Conservation (phyloP, 169 alveolate species). For the Cystoisospora suis region DNA sequence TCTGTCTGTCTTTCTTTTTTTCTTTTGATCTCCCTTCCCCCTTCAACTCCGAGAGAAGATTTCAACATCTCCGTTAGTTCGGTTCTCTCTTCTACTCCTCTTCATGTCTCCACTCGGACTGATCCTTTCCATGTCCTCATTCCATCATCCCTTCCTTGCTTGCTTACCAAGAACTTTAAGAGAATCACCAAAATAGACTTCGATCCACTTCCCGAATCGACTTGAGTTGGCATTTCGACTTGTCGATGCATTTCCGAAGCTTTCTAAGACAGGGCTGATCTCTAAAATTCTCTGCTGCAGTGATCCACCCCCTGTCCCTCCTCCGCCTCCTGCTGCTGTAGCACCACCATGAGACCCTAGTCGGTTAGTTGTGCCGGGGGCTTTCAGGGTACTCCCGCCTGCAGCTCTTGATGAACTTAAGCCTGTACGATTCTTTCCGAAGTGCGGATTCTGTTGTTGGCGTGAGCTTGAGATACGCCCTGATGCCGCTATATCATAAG, state of each 20-base stretch:
- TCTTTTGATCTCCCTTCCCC: too few relatives aligned
- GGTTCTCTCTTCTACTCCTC: too few relatives aligned
- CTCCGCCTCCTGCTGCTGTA: neutral
- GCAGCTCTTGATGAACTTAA: too few relatives aligned
- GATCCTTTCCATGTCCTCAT: too few relatives aligned
- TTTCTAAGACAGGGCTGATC: constrained; percentile 97
- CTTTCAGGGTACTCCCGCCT: too few relatives aligned
- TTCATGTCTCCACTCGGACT: too few relatives aligned
- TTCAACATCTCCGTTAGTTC: too few relatives aligned
- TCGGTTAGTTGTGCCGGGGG: too few relatives aligned
- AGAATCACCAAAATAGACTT: constrained; percentile 88
- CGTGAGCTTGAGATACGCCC: neutral
- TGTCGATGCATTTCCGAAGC: constrained; percentile 99
- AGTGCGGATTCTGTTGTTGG: neutral
- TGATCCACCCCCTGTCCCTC: constrained; percentile 3
- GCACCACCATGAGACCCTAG: neutral
- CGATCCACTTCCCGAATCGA: constrained; percentile 91
- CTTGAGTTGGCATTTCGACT: constrained; percentile 93
- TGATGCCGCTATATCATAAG: neutral
- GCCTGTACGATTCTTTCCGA: neutral
- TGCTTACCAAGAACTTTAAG: constrained; percentile 15
- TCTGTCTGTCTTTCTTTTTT: too few relatives aligned
- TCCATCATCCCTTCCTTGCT: too few relatives aligned
- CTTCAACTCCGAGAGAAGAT: too few relatives aligned
- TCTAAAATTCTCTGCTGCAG: constrained; percentile 83